Base-by-base conservation (phyloP, 495 filamentous ascomycete genomes). In the Aspergillus nidulans region DNA sequence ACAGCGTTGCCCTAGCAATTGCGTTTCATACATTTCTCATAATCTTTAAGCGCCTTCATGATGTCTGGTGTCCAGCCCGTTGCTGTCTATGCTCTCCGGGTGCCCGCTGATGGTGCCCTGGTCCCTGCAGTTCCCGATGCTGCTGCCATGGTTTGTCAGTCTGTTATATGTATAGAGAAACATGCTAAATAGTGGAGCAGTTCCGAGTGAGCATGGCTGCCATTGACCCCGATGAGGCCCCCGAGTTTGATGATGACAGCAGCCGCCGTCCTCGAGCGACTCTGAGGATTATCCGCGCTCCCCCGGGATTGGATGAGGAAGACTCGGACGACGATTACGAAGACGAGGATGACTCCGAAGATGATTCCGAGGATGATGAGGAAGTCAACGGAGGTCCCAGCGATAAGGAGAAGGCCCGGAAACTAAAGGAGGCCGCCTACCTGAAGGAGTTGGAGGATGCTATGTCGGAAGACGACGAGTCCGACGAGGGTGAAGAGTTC, bases 201-300 rank as follows among this genome's bases (percentile, higher is more conserved):
- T 91, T 96, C 76, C 91, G 89, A 63, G 87, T 99, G 60, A 97
- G 90, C 64, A 99, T 99, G 94, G 94, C 95, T 63, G 94, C 94
- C 62, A 85, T 99, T 63, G 92, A 99, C 69, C 94, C 94, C 30
- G 88, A 83, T 63, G 87, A 88, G 57, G 77, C 75, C 43, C 84
- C 88, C 36, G 82, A 88, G 56, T 80, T 79, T 49, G 81, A 85
- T 52, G 79, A 82, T 32, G 80, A 84, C 52, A 75, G 84, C 42
- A 80, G 77, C 69, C 73, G 74, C 47, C 66, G 82, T 39, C 79
- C 85, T 43, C 85, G 91, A 63, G 85, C 94, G 34, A 98, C 94
- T 41, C 77, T 98, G 63, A 96, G 91, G 75, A 79, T 98, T 56
- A 77, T 96, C 65, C 92, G 91, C 67, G 77, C 80, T 61, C 78